Evolutionary conservation across 306 rosid species (phyloP).

Genomic region (Castanea sativa): DNA sequence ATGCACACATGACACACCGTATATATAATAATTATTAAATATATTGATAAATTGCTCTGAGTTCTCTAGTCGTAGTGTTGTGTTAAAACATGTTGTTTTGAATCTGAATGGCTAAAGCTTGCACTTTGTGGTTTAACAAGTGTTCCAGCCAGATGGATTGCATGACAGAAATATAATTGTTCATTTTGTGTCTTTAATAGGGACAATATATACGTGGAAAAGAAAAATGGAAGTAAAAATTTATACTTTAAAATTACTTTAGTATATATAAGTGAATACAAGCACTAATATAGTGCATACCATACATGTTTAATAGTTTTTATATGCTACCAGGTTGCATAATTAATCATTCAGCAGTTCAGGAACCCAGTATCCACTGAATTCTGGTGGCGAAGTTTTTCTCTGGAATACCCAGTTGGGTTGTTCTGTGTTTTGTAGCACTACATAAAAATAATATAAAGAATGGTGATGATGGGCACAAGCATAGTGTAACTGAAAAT

Average conservation of each 20-base stretch:
- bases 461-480: background rate
- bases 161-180: background rate
- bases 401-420: constrained; percentile 6
- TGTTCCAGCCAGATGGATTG: background rate
- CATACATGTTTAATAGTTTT: background rate
- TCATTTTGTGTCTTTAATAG: background rate
- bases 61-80: background rate
- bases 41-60: too few species aligned
- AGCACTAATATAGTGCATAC: background rate
- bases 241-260: background rate
- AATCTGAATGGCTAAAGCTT: background rate
- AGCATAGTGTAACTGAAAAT: background rate
- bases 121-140: background rate
- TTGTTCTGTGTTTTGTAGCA: background rate
- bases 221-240: background rate
- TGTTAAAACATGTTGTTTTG: background rate
- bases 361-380: background rate
- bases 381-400: background rate
- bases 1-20: too few species aligned
- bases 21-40: too few species aligned
- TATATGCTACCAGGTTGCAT: background rate
- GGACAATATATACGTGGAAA: background rate
- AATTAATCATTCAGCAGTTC: background rate
- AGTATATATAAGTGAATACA: background rate
- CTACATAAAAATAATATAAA: background rate